Conservation (phyloP, 768 basidiomycete genomes). For the Russula abietina region DNA sequence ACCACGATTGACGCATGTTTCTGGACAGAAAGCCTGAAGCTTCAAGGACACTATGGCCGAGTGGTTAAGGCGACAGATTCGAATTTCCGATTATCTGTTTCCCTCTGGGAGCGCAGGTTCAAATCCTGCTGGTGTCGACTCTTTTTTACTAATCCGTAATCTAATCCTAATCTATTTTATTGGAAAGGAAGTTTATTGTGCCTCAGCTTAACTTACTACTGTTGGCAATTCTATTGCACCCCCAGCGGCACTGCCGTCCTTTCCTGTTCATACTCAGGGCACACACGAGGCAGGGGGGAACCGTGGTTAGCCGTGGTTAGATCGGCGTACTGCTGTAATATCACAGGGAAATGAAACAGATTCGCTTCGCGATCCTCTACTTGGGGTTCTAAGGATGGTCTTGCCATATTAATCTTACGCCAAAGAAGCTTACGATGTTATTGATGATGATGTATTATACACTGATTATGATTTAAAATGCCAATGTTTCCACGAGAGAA, state of each 20-base stretch:
- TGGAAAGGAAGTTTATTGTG: no score
- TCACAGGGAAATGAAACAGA: neutral
- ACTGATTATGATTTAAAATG: slow-evolving; percentile 43
- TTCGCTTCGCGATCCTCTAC: neutral
- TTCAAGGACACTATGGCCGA: slow-evolving; percentile 20
- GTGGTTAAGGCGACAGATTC: slow-evolving; percentile 25
- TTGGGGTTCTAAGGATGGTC: neutral
- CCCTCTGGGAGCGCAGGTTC: slow-evolving; percentile 48
- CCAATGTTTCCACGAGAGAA: slow-evolving; percentile 74
- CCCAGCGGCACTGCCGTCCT: neutral
- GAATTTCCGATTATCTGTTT: slow-evolving; percentile 22
- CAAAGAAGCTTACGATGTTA: neutral
- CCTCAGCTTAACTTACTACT: neutral
- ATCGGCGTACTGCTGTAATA: neutral
- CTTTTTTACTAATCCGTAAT: no score
- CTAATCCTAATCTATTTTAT: no score
- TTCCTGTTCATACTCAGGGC: neutral
- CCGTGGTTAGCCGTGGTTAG: neutral
- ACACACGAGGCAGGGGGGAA: neutral
- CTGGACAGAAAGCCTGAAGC: neutral
- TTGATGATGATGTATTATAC: slow-evolving; percentile 12
- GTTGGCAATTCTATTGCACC: neutral
- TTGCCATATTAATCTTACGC: neutral
- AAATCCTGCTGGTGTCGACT: slow-evolving; percentile 59
- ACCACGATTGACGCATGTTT: neutral